Conservation (phyloP, 1,284 basidiomycete species). For the Puccinia novopanici region DNA sequence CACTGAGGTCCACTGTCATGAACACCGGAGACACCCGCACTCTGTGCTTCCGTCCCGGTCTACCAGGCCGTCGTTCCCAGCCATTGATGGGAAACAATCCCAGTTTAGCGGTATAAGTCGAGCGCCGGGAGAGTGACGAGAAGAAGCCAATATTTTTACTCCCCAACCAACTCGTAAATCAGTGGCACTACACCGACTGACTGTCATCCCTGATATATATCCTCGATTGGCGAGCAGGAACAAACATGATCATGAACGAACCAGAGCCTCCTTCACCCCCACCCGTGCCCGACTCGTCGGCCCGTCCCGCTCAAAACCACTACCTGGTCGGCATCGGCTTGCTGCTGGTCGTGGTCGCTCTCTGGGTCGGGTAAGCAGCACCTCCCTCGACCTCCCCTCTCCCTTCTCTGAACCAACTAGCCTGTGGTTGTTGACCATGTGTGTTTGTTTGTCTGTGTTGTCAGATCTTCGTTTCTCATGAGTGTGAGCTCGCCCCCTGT, state of each 20-base stretch:
- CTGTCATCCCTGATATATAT: too few relatives aligned
- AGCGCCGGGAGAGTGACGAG: too few relatives aligned
- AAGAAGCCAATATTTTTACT: too few relatives aligned
- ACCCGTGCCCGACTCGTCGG: not conserved
- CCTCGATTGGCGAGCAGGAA: not conserved
- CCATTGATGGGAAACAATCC: too few relatives aligned
- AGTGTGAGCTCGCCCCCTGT: slow-evolving; percentile 23
- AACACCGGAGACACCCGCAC: too few relatives aligned
- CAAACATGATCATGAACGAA: slow-evolving; percentile 20
- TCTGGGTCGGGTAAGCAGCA: slow-evolving; percentile 49
- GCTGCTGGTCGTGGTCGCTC: slow-evolving; percentile 36
- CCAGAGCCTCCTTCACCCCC: slow-evolving; percentile 39
- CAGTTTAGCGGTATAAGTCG: too few relatives aligned
- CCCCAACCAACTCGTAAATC: too few relatives aligned
- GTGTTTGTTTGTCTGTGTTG: not conserved
- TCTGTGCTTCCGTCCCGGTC: too few relatives aligned
- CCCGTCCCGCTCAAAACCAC: not conserved
- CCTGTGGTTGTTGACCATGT: not conserved
- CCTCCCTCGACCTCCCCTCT: not conserved
- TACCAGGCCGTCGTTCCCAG: too few relatives aligned
- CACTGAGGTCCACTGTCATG: too few relatives aligned
- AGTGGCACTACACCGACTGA: too few relatives aligned
- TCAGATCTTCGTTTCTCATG: slow-evolving; percentile 48
- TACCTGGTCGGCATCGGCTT: slow-evolving; percentile 32
- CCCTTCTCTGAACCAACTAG: not conserved